A percentile compares a stretch with the other conserved stretches of the same genome.
These are phyloP conservation scores for Rubus idaeus DNA, from an alignment of 306 rosid genomes.

Conservation along the genomic window DNA sequence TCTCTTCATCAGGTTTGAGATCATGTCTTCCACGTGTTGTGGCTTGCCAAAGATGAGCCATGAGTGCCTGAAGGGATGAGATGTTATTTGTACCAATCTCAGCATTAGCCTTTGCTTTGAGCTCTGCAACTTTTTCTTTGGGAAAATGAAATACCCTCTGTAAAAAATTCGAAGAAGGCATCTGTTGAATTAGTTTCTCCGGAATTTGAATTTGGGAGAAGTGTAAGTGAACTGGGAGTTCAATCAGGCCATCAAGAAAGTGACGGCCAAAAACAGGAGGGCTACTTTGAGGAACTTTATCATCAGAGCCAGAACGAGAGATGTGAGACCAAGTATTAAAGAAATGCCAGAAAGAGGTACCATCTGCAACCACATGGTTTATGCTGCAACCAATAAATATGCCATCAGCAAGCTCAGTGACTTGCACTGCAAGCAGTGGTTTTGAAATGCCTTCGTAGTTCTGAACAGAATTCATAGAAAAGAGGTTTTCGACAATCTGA, in stretches of 20 bases:
- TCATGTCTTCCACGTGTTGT: background rate
- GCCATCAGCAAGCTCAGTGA: slow-evolving; percentile 48
- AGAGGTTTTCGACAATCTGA: slow-evolving; percentile 21
- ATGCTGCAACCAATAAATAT: slow-evolving; percentile 33
- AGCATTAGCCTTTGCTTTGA: slow-evolving; percentile 35
- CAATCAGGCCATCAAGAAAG: background rate
- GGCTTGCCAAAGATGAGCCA: slow-evolving; percentile 25
- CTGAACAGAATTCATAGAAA: background rate
- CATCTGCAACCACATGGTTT: slow-evolving; percentile 33
- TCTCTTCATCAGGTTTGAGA: slow-evolving; percentile 11
- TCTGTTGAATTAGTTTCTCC: background rate
- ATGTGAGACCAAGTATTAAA: slow-evolving; percentile 41
- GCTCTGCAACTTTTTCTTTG: slow-evolving; percentile 21
- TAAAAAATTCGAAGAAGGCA: background rate
- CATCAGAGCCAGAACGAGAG: slow-evolving; percentile 19
- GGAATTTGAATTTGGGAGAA: background rate
- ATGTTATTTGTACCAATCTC: slow-evolving; percentile 22
- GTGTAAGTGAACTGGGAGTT: slow-evolving; percentile 2
- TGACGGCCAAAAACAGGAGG: slow-evolving; percentile 12
- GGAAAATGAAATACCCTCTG: slow-evolving; percentile 28
- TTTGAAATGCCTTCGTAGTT: slow-evolving; percentile 13
- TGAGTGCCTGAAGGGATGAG: slow-evolving; percentile 42
- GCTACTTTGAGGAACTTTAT: background rate
- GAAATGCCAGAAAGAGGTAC: slow-evolving; percentile 41
- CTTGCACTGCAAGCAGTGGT: slow-evolving; percentile 27